Conservation (phyloP, 805 yeast species). For the Candida ascalaphidarum region DNA sequence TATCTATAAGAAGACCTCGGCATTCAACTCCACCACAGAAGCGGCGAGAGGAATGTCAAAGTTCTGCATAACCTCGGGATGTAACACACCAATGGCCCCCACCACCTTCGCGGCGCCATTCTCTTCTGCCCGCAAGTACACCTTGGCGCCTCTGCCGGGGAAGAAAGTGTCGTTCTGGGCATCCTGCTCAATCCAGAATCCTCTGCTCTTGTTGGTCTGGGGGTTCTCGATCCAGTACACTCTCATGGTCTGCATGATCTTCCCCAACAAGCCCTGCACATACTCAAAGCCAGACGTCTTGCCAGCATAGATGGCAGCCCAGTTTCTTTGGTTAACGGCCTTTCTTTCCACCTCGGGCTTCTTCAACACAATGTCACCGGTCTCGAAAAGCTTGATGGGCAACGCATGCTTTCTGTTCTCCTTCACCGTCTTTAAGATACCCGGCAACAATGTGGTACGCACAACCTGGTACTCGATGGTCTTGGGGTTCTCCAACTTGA, state of each 20-base stretch:
- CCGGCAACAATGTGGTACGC: conserved; percentile 90
- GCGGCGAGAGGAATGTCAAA: conserved; percentile 94
- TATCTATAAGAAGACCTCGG: conserved; percentile 73
- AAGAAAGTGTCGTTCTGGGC: conserved; percentile 64
- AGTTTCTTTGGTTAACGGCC: conserved; percentile 86
- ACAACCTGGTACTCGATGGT: conserved; percentile 96
- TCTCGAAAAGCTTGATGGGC: conserved; percentile 92
- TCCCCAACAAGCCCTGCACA: conserved; percentile 90
- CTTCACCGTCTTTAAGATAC: conserved; percentile 86
- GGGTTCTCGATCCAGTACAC: conserved; percentile 69
- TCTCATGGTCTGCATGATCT: conserved; percentile 93
- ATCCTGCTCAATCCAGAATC: conserved; percentile 80
- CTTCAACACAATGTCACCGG: conserved; percentile 90
- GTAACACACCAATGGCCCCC: conserved; percentile 90
- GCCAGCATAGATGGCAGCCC: conserved; percentile 93
- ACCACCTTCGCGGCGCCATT: conserved; percentile 50
- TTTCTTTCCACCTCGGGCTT: conserved; percentile 74
- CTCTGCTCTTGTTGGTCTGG: conserved; percentile 47
- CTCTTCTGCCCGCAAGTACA: conserved; percentile 60
- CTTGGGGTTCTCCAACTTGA: conserved; percentile 91
- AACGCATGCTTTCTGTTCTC: conserved; percentile 94
- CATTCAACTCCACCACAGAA: conserved; percentile 81
- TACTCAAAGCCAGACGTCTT: conserved; percentile 91
- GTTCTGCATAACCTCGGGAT: conserved; percentile 81
- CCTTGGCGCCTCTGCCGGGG: conserved; percentile 96